Conservation (phyloP, 129 eudicot genomes). For the Lonicera japonica region DNA sequence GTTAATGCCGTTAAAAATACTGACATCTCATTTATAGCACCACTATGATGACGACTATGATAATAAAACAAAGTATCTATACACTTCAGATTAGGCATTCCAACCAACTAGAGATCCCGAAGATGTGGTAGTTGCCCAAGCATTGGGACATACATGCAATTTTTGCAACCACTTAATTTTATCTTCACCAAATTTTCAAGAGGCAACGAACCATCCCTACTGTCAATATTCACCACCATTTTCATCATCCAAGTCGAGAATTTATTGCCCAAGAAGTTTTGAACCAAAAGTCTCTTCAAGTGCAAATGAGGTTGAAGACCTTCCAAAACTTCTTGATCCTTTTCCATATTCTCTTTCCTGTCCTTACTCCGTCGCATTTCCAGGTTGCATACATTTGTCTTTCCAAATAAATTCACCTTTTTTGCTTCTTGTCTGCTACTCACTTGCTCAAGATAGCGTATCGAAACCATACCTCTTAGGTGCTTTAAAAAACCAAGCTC, state of each 20-base stretch:
- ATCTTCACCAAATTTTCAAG: no score
- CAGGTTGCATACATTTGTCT: constrained; percentile 4
- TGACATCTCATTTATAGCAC: background rate
- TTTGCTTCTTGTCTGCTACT: constrained; percentile 19
- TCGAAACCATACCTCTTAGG: constrained; percentile 16
- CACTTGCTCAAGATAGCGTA: no score
- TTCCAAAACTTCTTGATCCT: constrained; percentile 21
- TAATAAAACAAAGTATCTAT: no score
- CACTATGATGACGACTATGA: background rate
- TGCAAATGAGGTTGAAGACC: constrained; percentile 15
- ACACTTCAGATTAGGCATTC: no score
- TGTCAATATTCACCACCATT: constrained; percentile 1
- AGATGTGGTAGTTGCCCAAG: constrained; percentile 20
- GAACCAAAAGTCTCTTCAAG: no score
- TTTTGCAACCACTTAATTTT: no score
- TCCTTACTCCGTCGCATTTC: no score
- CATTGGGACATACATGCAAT: no score
- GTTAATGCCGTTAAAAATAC: background rate
- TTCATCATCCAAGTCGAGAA: no score
- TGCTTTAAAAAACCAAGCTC: constrained; percentile 21
- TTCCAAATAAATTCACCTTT: constrained; percentile 12
- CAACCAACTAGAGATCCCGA: background rate
- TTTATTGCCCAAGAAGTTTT: no score
- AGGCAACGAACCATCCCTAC: no score
- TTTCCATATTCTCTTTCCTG: background rate